Evolutionary conservation across 345 rosid species (phyloP), one percentile per base, ranked within the genome.

Genomic region (Ailanthus altissimus): DNA sequence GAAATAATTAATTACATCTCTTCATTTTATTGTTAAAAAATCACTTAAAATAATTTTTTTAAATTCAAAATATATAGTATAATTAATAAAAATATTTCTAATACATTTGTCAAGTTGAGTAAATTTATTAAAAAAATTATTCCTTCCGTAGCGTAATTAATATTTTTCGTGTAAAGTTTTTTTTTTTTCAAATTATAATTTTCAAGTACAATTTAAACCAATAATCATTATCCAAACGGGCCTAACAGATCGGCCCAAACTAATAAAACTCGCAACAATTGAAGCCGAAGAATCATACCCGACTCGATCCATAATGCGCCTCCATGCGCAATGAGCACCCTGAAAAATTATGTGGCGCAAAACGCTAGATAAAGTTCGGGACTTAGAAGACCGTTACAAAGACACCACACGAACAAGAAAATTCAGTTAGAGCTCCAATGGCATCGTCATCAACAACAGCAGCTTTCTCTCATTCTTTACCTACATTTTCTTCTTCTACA

Each of bases 401-500:
- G 25, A 26, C 53, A 5, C 40, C 4, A 9, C 54, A 1, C 20
- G 38, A 5, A 15, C 18, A 54, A 4, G 45, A 36, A 70, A 45
- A 66, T 8, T 26, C 56, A 20, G 1, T 23, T 5, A 25, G 76
- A 23, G 56, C 21, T 63, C 70, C 21, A 69, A 86, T 85, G 87
- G 86, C 84, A 60, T 80, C 88, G 25, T 21, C 85, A 63, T 79
- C 90, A 23, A 16, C 83, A 49, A 79, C 89, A 25, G 15, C 81
- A 43, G 75, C 65, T 18, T 8, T 86, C 75, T 80, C 89, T 80
- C 77, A 85, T 56, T 80, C 90, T 50, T 49, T 88, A 1, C 50
- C 83, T 61, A 40, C 86, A 47, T 26, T 75, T 63, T 56, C 83
- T 71, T 78, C 69, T 28, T 77, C 84, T 0, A 58, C 82, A 61